phyloP scores from a whole-genome alignment of 345 rosid species.

The Salix dunnii region DNA sequence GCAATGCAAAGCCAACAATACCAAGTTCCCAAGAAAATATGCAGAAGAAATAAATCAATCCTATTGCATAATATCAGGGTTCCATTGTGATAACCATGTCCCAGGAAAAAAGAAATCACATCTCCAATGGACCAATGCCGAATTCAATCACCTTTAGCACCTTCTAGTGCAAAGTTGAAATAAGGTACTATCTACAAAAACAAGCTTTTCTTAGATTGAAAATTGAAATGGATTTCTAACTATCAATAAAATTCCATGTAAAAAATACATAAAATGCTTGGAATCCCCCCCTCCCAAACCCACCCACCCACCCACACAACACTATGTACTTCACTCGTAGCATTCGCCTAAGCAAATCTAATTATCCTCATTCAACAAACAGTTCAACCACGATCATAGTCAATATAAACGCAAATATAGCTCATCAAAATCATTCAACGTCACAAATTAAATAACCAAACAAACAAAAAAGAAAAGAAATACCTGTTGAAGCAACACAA shows the following conservation, averaged over 20 bases:
- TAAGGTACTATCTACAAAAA: not conserved
- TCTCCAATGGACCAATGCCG: not conserved
- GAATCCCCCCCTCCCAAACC: too few species aligned
- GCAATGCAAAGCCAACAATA: not conserved
- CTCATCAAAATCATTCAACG: not conserved
- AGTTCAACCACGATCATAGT: not conserved
- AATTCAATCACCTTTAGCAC: not conserved
- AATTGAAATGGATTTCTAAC: too few species aligned
- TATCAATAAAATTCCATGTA: too few species aligned
- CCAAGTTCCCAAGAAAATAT: not conserved
- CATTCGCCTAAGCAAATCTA: not conserved
- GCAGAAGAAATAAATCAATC: not conserved
- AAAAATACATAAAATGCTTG: too few species aligned
- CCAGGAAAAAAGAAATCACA: not conserved
- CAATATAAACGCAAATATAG: not conserved
- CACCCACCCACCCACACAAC: not conserved
- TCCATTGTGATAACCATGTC: not conserved
- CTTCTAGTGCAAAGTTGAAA: not conserved
- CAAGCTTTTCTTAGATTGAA: too few species aligned
- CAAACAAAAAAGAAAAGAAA: not conserved
- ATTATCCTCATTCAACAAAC: not conserved
- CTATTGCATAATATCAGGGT: not conserved
- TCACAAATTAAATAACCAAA: not conserved
- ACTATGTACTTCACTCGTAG: not conserved
- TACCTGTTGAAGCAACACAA: constrained; percentile 94